Evolutionary conservation across 805 yeast species (phyloP).

Genomic region (Metschnikowia noctiluminum): DNA sequence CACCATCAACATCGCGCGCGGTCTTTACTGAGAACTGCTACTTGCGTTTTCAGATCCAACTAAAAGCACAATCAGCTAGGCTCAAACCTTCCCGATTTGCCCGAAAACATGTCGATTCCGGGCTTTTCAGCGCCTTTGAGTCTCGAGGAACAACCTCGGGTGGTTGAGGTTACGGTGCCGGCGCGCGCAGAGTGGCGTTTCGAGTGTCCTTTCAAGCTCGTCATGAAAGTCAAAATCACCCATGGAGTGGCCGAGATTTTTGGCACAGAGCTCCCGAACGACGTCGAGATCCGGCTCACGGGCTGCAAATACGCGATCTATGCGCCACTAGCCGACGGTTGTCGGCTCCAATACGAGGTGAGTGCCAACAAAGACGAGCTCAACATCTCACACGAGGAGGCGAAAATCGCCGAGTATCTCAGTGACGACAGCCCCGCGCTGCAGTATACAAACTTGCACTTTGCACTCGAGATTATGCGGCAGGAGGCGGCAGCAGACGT

Average conservation of each 20-base stretch:
- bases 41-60: background rate
- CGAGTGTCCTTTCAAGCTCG: constrained; percentile 55
- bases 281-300: constrained; percentile 44
- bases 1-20: background rate
- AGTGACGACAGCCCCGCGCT: constrained; percentile 71
- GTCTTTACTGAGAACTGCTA: too few relatives aligned
- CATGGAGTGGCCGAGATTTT: constrained; percentile 84
- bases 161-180: constrained; percentile 26
- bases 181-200: constrained; percentile 70
- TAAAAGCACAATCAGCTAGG: background rate
- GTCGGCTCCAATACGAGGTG: constrained; percentile 48
- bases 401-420: constrained; percentile 53
- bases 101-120: constrained; percentile 14
- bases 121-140: constrained; percentile 11
- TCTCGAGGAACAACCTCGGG: constrained; percentile 4
- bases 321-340: constrained; percentile 56
- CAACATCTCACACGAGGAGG: constrained; percentile 29
- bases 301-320: constrained; percentile 39
- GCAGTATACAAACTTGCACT: constrained; percentile 64
- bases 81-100: background rate
- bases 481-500: constrained; percentile 28
- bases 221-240: constrained; percentile 47
- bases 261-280: constrained; percentile 87
- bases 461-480: constrained; percentile 61
- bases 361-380: constrained; percentile 24